Conservation (phyloP, 2,329 filamentous ascomycete genomes). For the Drechslera avenae region DNA sequence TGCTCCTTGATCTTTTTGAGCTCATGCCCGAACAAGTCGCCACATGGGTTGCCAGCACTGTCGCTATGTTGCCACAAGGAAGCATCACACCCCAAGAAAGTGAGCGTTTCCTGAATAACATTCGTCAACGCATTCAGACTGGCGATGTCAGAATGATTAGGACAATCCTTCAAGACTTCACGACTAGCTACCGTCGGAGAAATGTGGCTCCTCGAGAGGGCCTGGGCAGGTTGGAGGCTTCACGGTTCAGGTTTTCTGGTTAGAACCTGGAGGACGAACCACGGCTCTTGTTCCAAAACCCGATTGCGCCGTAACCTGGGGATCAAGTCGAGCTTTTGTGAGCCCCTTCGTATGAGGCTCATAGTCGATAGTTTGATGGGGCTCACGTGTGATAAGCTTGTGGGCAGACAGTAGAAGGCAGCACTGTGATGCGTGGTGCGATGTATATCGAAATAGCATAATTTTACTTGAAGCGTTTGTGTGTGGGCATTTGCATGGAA, state of each 20-base stretch:
- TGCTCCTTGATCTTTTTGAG: slow-evolving; percentile 88
- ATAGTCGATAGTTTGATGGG: neutral
- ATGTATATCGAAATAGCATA: slow-evolving; percentile 19
- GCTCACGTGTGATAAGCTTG: slow-evolving; percentile 1
- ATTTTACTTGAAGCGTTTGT: slow-evolving; percentile 23
- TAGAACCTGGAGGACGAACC: slow-evolving; percentile 26
- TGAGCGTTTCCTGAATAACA: slow-evolving; percentile 77
- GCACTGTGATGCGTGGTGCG: slow-evolving; percentile 6
- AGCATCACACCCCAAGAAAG: slow-evolving; percentile 75
- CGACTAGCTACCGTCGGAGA: slow-evolving; percentile 87
- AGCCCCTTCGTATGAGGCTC: neutral
- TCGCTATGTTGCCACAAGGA: slow-evolving; percentile 81
- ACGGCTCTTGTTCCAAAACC: slow-evolving; percentile 9
- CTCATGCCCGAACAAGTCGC: slow-evolving; percentile 80
- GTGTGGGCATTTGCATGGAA: slow-evolving; percentile 26
- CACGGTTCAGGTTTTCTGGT: slow-evolving; percentile 76
- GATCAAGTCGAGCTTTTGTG: neutral
- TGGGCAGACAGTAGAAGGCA: neutral
- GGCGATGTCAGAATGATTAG: slow-evolving; percentile 79
- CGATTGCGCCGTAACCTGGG: neutral
- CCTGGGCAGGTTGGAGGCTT: slow-evolving; percentile 82
- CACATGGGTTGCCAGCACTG: slow-evolving; percentile 80
- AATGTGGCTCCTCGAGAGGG: slow-evolving; percentile 96
- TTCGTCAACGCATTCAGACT: slow-evolving; percentile 74
- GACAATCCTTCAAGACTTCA: slow-evolving; percentile 91